Evolutionary conservation across 2,329 filamentous ascomycete genomes (phyloP).

Genomic region (Myotisia sp.): DNA sequence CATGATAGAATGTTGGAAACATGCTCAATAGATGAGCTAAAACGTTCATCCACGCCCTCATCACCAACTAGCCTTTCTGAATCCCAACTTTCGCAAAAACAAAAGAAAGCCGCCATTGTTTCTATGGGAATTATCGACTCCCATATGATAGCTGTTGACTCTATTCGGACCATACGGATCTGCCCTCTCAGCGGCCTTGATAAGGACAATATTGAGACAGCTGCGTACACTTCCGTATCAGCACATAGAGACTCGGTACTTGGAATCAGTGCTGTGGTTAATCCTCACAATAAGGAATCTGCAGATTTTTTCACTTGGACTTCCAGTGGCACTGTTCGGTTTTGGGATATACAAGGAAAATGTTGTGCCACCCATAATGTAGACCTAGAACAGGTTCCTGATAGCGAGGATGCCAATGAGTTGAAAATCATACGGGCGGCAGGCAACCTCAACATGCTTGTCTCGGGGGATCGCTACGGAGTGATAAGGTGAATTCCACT

Average conservation of each 20-base stretch:
- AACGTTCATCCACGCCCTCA: slow-evolving; percentile 17
- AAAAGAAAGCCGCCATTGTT: slow-evolving; percentile 35
- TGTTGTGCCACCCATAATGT: slow-evolving; percentile 52
- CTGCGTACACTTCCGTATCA: slow-evolving; percentile 29
- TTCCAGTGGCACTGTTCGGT: slow-evolving; percentile 59
- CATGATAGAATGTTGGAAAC: slow-evolving; percentile 44
- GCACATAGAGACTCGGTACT: slow-evolving; percentile 48
- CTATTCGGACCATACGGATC: slow-evolving; percentile 55
- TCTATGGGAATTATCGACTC: slow-evolving; percentile 55
- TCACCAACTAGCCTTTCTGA: slow-evolving; percentile 13
- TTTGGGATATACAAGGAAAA: slow-evolving; percentile 66
- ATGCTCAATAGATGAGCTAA: slow-evolving; percentile 29
- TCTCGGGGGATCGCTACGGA: slow-evolving; percentile 80
- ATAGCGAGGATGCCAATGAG: slow-evolving; percentile 40
- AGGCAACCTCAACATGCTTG: slow-evolving; percentile 48
- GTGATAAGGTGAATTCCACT: slow-evolving; percentile 44
- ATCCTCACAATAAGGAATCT: slow-evolving; percentile 44
- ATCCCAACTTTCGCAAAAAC: slow-evolving; percentile 14
- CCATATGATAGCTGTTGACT: slow-evolving; percentile 61
- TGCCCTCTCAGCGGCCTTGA: slow-evolving; percentile 35
- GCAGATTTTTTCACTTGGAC: slow-evolving; percentile 86
- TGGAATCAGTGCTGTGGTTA: slow-evolving; percentile 54
- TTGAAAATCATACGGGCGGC: slow-evolving; percentile 46
- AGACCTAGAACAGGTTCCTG: slow-evolving; percentile 49
- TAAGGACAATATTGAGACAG: slow-evolving; percentile 19